Base-by-base conservation (phyloP, 164 flowering plant species). In the Aristolochia contorta region DNA sequence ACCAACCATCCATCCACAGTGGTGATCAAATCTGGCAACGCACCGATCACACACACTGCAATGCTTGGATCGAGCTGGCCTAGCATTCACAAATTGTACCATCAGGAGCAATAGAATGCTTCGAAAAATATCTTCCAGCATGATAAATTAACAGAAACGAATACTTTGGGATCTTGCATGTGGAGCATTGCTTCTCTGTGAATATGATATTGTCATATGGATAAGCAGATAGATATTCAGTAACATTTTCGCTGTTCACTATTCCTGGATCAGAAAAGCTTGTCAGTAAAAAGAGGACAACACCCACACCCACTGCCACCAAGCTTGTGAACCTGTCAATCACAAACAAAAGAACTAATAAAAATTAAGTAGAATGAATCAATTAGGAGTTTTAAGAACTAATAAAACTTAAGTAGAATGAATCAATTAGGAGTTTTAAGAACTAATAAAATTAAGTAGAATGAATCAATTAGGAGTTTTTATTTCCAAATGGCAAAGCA, bases 251-350 rank as follows among this genome's bases (percentile, higher is more conserved):
- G 45, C 77, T 80, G 22, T 74, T 88, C 65, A 90, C 85, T 51
- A 83, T 87, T 71, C 99, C 99, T 37, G 99, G 96, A 78, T 93
- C 99, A 74, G 96, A 84, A 75, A 85, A 90, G 85, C 99, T 90
- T 56, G 96, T 84, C 80, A 90, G 78, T 63, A 88, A 65, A 75
- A 93, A 93, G 59, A 93, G 89, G 33, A 82, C 43, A 67, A 85
- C 56, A 68, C 99, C 99, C 47, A 88, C 79, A 74, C 73, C 83
- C 72, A 83, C 95, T 37, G 83, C 99, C 78, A 85, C 61, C 48
- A 84, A 66, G 82, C 97, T 90, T 67, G 73, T 80, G 76, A 84
- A 88, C 83, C 99, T 93, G 80, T 37, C 78, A 80, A 67, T 21
- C 74, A 60, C 55, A 22, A 53, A 61, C 25, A 45, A 23, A 22